Base-by-base conservation (phyloP, 225 moss, liverwort and hornwort species). In the Bryum argenteum region DNA sequence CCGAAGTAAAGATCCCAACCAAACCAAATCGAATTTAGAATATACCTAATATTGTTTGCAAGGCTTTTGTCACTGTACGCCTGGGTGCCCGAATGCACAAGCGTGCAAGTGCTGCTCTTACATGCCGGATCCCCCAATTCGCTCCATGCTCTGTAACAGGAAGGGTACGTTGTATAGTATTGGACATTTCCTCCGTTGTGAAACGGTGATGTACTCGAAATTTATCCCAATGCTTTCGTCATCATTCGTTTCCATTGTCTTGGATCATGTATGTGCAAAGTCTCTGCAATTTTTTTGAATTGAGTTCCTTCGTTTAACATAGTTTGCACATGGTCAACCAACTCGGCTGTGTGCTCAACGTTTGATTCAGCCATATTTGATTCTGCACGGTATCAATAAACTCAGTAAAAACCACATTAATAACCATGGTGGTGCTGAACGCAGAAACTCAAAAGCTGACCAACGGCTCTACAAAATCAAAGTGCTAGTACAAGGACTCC, bases 221-320 rank as follows among this genome's bases (percentile, higher is more conserved):
- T 8, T 63, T 22, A 15, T 44, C 44, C 63, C 8, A 63, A 44
- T 12, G 15, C 13, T 15, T 23, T 63, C 6, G 43, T 7, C 21
- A 63, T 43, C 44, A 63, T 63, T 63, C 3, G 22, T 44, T 63
- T 63, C 13, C 43, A 12, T 44, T 63, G 44, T 43, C 63, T 63
- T 63, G 44, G 63, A 63, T 63, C 63, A 63, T 13, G 8, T 20
- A 63, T 63, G 22, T 63, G 21, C 43, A 44, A 63, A 1, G 23
- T 21, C 20, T 63, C 13, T 13, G 14, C 61, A 43, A 65, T 65
- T 16, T 17, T 9, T 26, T 65, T 48, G 3, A 65, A 51, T 37
- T 0, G 33, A 51, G 33, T 6, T 28, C 18, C 18, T 66, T 66
- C 8, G 5, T 33, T 66, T 28, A 66, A 37, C 37, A 66, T 66